Evolutionary conservation across 192 early-diverging fungal genomes (phyloP).

Genomic region (Phycomyces nitens): DNA sequence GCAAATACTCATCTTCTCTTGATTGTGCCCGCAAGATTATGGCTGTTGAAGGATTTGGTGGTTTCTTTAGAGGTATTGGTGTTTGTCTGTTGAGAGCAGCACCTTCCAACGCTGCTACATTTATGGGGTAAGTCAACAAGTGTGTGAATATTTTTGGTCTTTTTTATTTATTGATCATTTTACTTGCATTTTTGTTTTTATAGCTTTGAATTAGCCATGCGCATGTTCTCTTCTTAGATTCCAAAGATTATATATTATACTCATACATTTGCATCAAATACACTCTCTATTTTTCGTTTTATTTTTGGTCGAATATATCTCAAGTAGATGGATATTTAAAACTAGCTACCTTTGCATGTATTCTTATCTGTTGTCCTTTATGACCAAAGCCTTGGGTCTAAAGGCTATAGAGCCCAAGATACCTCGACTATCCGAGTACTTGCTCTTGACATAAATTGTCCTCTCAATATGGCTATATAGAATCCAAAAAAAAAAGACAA

Average conservation of each 20-base stretch:
- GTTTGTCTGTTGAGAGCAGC: slow-evolving; percentile 90
- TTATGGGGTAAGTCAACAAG: slow-evolving; percentile 63
- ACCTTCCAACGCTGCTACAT: slow-evolving; percentile 91
- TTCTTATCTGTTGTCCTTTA: no score
- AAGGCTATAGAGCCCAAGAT: no score
- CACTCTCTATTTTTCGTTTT: not conserved
- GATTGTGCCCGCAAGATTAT: slow-evolving; percentile 83
- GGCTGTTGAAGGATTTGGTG: slow-evolving; percentile 73
- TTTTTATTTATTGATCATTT: slow-evolving; percentile 2
- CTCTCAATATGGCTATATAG: no score
- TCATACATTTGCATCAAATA: no score
- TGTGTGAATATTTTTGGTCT: not conserved
- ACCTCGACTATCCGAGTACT: no score
- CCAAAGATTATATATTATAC: no score
- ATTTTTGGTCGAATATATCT: not conserved
- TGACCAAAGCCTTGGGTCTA: no score
- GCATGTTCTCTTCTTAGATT: slow-evolving; percentile 18
- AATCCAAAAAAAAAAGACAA: no score
- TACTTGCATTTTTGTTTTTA: not conserved
- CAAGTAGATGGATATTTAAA: no score
- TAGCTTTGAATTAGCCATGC: slow-evolving; percentile 55
- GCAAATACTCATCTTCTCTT: slow-evolving; percentile 67
- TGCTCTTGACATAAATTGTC: no score
- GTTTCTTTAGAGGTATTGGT: slow-evolving; percentile 83
- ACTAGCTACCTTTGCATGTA: no score